Base-by-base conservation (phyloP, 192 early-diverging fungal species). In the Spizellomyces sp. region DNA sequence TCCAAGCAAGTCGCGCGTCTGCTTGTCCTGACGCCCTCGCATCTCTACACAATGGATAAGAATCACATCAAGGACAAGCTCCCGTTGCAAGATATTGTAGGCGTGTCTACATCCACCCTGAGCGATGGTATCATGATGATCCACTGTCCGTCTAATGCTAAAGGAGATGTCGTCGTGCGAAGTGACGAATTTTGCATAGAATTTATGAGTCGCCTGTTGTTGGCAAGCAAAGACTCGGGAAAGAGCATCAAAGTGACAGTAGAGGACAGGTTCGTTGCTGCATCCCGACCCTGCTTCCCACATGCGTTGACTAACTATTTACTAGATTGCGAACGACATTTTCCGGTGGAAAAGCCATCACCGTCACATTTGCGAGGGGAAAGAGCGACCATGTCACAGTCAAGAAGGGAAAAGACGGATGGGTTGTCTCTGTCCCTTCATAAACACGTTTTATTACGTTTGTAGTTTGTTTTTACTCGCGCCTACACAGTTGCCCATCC, bases 131-230 rank as follows among this genome's bases (percentile, higher is more conserved):
- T 56, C 9, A 17, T 67, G 15, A 42, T 67, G 36, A 17, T 67
- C 21, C 66, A 67, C 54, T 52, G 50, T 27, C 66, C 66, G 10
- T 36, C 5, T 0, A 42, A n/a, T 14, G 66, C 41, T 6, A 67
- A 67, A 42, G 66, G 66, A 17, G 66, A 67, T 42, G 14, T 44
- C n/a, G 54, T 56, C n/a, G n/a, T 56, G 54, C n/a, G 54, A 19
- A 56, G 54, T 22, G 54, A 56, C 54, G n/a, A 56, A 7, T 56
- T 19, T 56, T 56, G 54, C 54, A 22, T 56, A 22, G 5, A 56
- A 22, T 56, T 56, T 22, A 56, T 56, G n/a, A 56, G 54, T 56
- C 54, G 54, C 54, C 54, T 56, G 54, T 56, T 56, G 54, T 22
- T 56, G n/a, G 54, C n/a, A 22, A 6, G 54, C 22, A 56, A 56